phyloP scores from a whole-genome alignment of 371 early-diverging fungal genomes.

The Nematocida sp. region DNA sequence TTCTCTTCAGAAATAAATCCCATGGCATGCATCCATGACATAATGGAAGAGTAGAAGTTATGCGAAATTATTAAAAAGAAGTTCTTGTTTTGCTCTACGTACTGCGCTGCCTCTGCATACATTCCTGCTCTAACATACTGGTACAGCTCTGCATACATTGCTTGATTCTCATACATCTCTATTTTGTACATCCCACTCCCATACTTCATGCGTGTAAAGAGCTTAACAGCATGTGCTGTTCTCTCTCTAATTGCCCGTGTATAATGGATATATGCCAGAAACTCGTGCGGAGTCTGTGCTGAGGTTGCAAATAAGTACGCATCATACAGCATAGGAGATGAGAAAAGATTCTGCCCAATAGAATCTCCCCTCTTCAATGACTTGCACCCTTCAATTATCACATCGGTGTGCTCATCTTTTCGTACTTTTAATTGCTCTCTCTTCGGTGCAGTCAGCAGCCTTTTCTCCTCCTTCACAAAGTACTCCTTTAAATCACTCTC shows the following conservation, averaged over 20 bases:
- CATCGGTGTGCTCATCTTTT: neutral
- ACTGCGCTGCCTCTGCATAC: conserved; percentile 30
- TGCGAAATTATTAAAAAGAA: conserved; percentile 32
- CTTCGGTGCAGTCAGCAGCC: neutral
- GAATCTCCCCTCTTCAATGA: conserved; percentile 4
- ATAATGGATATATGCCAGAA: conserved; percentile 15
- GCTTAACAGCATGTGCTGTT: neutral
- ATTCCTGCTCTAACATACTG: conserved; percentile 37
- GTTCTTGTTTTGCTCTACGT: conserved; percentile 15
- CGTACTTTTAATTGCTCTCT: neutral
- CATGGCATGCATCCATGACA: conserved; percentile 30
- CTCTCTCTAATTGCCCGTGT: neutral
- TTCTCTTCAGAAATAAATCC: conserved; percentile 3
- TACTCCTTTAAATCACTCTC: conserved; percentile 12
- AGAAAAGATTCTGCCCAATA: conserved; percentile 14
- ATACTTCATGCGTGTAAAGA: conserved; percentile 13
- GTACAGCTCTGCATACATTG: conserved; percentile 33
- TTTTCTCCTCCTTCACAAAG: conserved; percentile 33
- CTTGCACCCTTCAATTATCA: conserved; percentile 5
- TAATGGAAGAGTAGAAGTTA: conserved; percentile 40
- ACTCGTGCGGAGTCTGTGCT: conserved; percentile 16
- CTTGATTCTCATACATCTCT: conserved; percentile 32
- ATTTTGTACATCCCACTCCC: neutral
- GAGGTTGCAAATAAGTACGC: conserved; percentile 21
- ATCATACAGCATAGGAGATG: conserved; percentile 49